phyloP scores from a whole-genome alignment of 192 early-diverging fungal species.

The Podila minutissima region DNA sequence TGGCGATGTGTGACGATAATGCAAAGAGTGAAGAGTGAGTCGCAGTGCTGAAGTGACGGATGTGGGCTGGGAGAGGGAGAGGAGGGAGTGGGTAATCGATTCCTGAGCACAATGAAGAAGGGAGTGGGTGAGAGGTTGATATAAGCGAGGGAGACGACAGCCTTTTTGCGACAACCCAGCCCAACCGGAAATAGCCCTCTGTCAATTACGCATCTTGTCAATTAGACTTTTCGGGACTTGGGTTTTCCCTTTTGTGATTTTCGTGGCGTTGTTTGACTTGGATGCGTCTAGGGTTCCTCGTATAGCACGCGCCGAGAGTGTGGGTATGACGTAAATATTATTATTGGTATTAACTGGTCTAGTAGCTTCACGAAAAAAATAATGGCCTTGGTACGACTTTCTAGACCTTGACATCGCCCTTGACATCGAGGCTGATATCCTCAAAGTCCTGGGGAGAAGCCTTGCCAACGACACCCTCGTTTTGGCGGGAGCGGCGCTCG shows the following conservation, averaged over 20 bases:
- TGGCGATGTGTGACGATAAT: neutral
- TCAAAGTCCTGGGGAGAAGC: slow-evolving; percentile 16
- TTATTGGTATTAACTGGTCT: too few relatives aligned
- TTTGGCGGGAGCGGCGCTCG: slow-evolving; percentile 21
- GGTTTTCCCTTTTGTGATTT: too few relatives aligned
- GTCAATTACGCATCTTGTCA: too few relatives aligned
- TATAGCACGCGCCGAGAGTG: too few relatives aligned
- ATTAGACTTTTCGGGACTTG: too few relatives aligned
- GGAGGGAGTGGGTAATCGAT: neutral
- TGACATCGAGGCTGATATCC: slow-evolving; percentile 20
- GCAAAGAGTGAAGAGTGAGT: neutral
- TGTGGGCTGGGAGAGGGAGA: neutral
- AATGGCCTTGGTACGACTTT: neutral
- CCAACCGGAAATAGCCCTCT: too few relatives aligned
- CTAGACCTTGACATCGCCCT: slow-evolving; percentile 3
- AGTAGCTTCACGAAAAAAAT: neutral
- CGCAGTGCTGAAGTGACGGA: too few relatives aligned
- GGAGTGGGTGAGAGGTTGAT: neutral
- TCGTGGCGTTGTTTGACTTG: too few relatives aligned
- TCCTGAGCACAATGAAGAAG: neutral
- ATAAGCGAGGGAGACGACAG: neutral
- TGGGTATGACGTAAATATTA: too few relatives aligned
- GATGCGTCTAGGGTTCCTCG: too few relatives aligned
- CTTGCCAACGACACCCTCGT: slow-evolving; percentile 7
- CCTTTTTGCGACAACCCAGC: too few relatives aligned